Percentiles rank a stretch among this genome's conserved stretches.
Conservation (phyloP, 306 rosid species). For the Rosa chinensis region DNA sequence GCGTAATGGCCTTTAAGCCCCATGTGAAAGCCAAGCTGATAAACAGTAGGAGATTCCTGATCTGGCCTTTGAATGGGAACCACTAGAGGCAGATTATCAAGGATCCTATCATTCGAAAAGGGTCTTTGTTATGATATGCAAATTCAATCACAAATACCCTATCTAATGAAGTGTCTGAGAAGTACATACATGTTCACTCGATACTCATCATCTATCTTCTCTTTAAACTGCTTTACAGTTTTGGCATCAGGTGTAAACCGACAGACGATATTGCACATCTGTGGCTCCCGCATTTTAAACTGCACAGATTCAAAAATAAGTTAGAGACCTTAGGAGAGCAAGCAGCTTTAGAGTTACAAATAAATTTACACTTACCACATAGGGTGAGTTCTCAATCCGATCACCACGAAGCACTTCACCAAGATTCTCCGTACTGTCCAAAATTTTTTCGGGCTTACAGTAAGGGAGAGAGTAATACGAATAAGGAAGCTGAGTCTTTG, state of each 20-base stretch:
- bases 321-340: slow-evolving; percentile 22
- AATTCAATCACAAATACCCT: background rate
- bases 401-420: slow-evolving; percentile 99
- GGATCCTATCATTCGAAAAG: slow-evolving; percentile 63
- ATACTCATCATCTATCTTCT: slow-evolving; percentile 92
- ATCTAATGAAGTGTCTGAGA: slow-evolving; percentile 2
- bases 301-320: slow-evolving; percentile 35
- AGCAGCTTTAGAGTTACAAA: slow-evolving; percentile 5
- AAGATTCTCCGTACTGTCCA: slow-evolving; percentile 91
- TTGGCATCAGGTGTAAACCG: slow-evolving; percentile 66
- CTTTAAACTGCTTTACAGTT: slow-evolving; percentile 77
- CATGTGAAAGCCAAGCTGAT: slow-evolving; percentile 85
- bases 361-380: slow-evolving; percentile 57
- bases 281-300: slow-evolving; percentile 96
- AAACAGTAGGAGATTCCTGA: slow-evolving; percentile 71
- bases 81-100: slow-evolving; percentile 93
- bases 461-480: slow-evolving; percentile 82
- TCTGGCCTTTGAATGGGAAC: slow-evolving; percentile 69
- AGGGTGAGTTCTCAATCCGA: slow-evolving; percentile 92
- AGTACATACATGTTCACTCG: slow-evolving; percentile 98
- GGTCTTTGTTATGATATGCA: slow-evolving; percentile 23
- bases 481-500: slow-evolving; percentile 98
- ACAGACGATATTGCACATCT: slow-evolving; percentile 76
- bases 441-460: slow-evolving; percentile 56
- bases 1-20: slow-evolving; percentile 84